Evolutionary conservation across 495 filamentous ascomycete genomes (phyloP), one percentile per base, ranked within the genome.

Genomic region (Penicillium canariense): DNA sequence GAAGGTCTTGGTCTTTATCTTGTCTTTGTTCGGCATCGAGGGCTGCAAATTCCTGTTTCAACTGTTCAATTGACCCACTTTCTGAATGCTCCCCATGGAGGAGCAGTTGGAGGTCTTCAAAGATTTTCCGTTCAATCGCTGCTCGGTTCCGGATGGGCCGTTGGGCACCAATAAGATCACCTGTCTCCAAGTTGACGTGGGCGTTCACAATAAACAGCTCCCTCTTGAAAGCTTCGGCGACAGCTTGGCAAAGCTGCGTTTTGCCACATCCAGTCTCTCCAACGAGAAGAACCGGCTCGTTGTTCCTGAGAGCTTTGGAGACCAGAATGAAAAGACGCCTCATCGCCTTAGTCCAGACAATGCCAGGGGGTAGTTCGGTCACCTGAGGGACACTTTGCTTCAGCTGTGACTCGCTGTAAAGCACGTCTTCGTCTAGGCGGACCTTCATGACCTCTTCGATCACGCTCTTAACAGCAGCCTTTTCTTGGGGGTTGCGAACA

Each of bases 201-300:
- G 95, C 95, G 72, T 97, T 99, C 61, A 97, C 85, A 61, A 91
- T 95, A 57, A 90, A 82, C 40, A 99, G 70, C 54, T 86, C 73
- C 58, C 86, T 88, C 25, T 78, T 77, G 62, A 89, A 81, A 17
- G 88, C 84, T 54, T 93, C 85, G 4, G 95, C 90, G 45, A 99
- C 81, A 56, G 95, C 81, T 69, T 99, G 95, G 58, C 90, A 96
- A 17, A 97, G 87, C 7, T 91, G 96, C 1, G 95, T 99, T 74
- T 99, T 99, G 26, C 95, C 95, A 61, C 91, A 96, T 2, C 95
- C 95, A 39, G 95, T 99, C 63, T 97, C 95, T 54, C 95, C 95
- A 34, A 99, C 90, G 9, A 99, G 76, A 36, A 99, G 75, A 12
- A 97, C 87, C 1, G 95, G 95, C 72, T 99, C 95, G 57, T 96